Conservation (phyloP, 352 stramenopile genomes). For the Phytopythium helicoides region DNA sequence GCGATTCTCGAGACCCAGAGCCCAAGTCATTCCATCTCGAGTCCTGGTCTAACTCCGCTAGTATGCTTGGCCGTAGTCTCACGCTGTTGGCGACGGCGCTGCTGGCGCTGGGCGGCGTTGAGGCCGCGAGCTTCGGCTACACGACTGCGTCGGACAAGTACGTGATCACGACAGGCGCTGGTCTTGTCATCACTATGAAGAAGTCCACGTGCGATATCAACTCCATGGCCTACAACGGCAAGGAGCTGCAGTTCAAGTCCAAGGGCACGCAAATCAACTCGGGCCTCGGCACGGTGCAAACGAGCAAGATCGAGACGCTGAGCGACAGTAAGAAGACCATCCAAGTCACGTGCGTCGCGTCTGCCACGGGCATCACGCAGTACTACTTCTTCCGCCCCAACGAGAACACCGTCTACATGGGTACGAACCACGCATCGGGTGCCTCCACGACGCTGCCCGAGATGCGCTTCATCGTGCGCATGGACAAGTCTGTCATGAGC, state of each 20-base stretch:
- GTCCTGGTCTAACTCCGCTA: too few relatives aligned
- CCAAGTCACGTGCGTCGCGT: constrained; percentile 33
- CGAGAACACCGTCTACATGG: constrained; percentile 58
- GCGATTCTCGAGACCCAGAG: too few relatives aligned
- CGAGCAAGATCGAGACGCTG: constrained; percentile 23
- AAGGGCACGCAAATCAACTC: constrained; percentile 43
- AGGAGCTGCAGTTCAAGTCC: constrained; percentile 41
- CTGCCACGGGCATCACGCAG: constrained; percentile 34
- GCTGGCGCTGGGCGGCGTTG: background rate
- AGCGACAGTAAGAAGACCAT: constrained; percentile 40
- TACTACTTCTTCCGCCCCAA: constrained; percentile 53
- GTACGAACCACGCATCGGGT: constrained; percentile 45
- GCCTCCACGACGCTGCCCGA: constrained; percentile 20
- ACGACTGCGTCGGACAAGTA: constrained; percentile 28
- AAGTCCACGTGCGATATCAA: constrained; percentile 38
- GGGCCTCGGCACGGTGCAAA: constrained; percentile 26
- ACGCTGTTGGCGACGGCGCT: background rate
- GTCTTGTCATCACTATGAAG: constrained; percentile 30
- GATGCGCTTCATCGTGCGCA: constrained; percentile 43
- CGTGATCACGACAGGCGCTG: constrained; percentile 28
- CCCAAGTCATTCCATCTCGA: too few relatives aligned
- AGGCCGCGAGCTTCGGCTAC: constrained; percentile 28
- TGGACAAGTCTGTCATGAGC: constrained; percentile 33
- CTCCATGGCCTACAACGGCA: constrained; percentile 29
- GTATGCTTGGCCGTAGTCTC: background rate